phyloP scores from a whole-genome alignment of 495 filamentous ascomycete genomes.

The Diplogelasinospora grovesii region DNA sequence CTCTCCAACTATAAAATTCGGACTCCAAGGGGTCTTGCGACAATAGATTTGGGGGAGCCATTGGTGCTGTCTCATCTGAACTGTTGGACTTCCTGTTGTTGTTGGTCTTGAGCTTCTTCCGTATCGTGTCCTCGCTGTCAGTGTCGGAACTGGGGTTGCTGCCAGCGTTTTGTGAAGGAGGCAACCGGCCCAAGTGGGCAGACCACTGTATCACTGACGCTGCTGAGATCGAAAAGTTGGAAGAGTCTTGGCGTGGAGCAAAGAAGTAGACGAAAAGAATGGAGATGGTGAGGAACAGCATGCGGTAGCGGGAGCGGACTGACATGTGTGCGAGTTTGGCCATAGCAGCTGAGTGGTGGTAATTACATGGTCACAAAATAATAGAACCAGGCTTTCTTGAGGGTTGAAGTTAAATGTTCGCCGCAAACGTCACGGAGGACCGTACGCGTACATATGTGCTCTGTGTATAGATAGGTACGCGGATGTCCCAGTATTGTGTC shows the following conservation, averaged over 20 bases:
- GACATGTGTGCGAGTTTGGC: constrained; percentile 8
- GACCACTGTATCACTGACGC: neutral
- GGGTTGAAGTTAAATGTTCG: too few species aligned
- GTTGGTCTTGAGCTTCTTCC: neutral
- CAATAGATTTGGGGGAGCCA: too few species aligned
- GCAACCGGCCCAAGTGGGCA: neutral
- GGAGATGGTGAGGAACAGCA: constrained; percentile 3
- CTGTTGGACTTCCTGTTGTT: neutral
- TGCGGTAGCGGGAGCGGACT: constrained; percentile 11
- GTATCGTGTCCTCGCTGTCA: neutral
- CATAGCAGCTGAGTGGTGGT: neutral
- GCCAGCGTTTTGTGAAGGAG: neutral
- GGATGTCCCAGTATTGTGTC: too few species aligned
- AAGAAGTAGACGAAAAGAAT: constrained; percentile 8
- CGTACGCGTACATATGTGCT: too few species aligned
- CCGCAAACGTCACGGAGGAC: too few species aligned
- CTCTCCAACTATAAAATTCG: constrained; percentile 12
- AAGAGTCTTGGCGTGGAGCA: neutral
- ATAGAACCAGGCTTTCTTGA: too few species aligned
- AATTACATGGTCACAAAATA: neutral
- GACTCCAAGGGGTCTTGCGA: neutral
- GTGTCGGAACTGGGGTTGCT: too few species aligned
- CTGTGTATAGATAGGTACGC: too few species aligned
- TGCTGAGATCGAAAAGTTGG: neutral
- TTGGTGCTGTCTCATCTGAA: too few species aligned